phyloP scores from a whole-genome alignment of 305 asterid genomes.

The Solanum hybrid region DNA sequence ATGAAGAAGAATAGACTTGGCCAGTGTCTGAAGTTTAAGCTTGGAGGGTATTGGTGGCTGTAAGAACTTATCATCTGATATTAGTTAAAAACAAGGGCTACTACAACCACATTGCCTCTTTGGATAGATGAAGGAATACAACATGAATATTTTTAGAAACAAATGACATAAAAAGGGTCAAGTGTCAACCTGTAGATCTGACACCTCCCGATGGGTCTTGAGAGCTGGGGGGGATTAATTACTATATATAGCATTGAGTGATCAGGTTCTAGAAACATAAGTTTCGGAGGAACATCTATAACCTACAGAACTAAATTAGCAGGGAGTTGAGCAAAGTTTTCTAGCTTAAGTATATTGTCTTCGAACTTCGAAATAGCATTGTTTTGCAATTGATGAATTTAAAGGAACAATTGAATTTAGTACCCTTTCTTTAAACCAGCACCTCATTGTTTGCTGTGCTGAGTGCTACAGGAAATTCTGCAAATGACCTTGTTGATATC shows the following conservation, averaged over 20 bases:
- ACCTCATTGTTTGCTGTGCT: not conserved
- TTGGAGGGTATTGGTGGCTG: not conserved
- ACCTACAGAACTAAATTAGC: not conserved
- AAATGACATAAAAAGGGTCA: not conserved
- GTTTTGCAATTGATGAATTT: not conserved
- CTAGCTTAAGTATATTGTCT: not conserved
- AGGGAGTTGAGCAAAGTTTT: not conserved
- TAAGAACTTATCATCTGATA: not conserved
- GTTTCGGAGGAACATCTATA: not conserved
- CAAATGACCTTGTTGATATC: constrained; percentile 56
- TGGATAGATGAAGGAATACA: not conserved
- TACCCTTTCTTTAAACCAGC: not conserved
- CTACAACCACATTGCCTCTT: not conserved
- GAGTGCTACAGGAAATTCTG: constrained; percentile 44
- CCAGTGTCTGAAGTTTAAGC: not conserved
- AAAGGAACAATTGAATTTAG: not conserved
- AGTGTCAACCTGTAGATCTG: not conserved
- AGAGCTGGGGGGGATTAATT: not conserved
- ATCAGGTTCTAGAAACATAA: not conserved
- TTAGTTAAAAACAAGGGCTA: not conserved
- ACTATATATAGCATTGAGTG: not conserved
- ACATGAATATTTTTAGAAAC: not conserved
- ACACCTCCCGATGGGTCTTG: not conserved
- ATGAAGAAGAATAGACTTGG: not conserved
- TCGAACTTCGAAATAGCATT: not conserved